Evolutionary conservation across 306 rosid species (phyloP).

Genomic region (Inga leiocalycina): DNA sequence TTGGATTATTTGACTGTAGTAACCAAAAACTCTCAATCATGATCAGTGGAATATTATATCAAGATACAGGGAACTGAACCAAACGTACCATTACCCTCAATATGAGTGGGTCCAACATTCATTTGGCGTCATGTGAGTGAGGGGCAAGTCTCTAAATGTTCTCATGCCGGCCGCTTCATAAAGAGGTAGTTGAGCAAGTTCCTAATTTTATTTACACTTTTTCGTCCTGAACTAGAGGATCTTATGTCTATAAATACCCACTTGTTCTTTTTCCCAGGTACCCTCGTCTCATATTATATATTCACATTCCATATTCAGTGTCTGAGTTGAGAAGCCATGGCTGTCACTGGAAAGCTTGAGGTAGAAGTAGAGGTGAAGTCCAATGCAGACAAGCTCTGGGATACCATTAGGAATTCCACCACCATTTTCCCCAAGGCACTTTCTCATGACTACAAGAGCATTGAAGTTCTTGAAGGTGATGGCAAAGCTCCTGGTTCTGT

Average conservation of each 20-base stretch:
- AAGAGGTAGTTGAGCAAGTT: conserved; percentile 30
- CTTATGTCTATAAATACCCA: not conserved
- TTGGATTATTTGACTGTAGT: too few relatives aligned
- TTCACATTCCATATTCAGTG: conserved; percentile 12
- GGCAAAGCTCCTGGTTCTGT: conserved; percentile 76
- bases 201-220: conserved; percentile 48
- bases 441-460: conserved; percentile 78
- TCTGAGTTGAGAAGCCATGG: conserved; percentile 21
- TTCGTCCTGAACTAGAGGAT: not conserved
- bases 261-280: not conserved
- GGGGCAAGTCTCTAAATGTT: not conserved
- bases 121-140: not conserved
- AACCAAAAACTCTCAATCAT: too few relatives aligned
- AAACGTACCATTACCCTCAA: too few relatives aligned
- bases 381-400: conserved; percentile 38
- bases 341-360: conserved; percentile 48
- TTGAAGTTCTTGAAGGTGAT: conserved; percentile 76
- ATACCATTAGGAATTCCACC: conserved; percentile 32
- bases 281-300: conserved; percentile 19
- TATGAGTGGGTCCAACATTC: not conserved
- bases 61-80: too few relatives aligned
- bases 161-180: not conserved
- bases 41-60: too few relatives aligned
- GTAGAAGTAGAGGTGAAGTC: conserved; percentile 45
- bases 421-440: conserved; percentile 45